phyloP scores from a whole-genome alignment of 2,329 filamentous ascomycete genomes.

The Alternaria triticimaculans region DNA sequence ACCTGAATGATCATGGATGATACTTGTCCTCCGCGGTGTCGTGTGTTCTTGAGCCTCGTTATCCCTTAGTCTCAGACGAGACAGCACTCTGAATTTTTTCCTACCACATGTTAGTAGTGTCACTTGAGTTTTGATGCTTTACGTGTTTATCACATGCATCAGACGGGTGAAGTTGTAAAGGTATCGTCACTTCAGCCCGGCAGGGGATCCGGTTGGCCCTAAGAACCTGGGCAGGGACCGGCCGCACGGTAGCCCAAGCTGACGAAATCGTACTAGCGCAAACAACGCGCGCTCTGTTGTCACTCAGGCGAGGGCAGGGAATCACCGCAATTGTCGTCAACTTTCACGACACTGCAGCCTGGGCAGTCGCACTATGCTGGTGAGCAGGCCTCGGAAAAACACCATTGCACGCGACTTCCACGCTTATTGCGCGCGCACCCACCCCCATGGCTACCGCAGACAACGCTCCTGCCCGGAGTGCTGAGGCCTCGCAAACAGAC shows the following conservation, averaged over 20 bases:
- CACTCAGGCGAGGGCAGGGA: slow-evolving; percentile 18
- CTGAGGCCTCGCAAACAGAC: slow-evolving; percentile 35
- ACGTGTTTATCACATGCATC: neutral
- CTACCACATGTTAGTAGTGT: neutral
- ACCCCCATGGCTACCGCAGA: slow-evolving; percentile 31
- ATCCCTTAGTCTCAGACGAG: neutral
- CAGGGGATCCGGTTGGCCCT: slow-evolving; percentile 4
- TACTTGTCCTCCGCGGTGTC: neutral
- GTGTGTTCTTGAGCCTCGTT: neutral
- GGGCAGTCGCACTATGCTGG: slow-evolving; percentile 31
- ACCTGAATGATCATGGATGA: neutral
- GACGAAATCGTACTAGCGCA: slow-evolving; percentile 13
- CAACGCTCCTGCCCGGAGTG: slow-evolving; percentile 29
- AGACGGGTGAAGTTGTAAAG: neutral
- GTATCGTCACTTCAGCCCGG: neutral
- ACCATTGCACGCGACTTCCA: slow-evolving; percentile 25
- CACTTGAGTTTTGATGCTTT: neutral
- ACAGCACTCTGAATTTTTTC: neutral
- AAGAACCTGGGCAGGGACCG: slow-evolving; percentile 1
- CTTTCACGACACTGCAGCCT: slow-evolving; percentile 14
- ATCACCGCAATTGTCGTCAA: slow-evolving; percentile 12
- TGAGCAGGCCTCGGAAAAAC: slow-evolving; percentile 16
- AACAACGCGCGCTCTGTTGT: slow-evolving; percentile 25
- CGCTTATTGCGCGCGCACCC: slow-evolving; percentile 23
- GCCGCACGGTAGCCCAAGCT: slow-evolving; percentile 1